Evolutionary conservation across 768 basidiomycete genomes (phyloP).

Genomic region (Amanita jacksonii): DNA sequence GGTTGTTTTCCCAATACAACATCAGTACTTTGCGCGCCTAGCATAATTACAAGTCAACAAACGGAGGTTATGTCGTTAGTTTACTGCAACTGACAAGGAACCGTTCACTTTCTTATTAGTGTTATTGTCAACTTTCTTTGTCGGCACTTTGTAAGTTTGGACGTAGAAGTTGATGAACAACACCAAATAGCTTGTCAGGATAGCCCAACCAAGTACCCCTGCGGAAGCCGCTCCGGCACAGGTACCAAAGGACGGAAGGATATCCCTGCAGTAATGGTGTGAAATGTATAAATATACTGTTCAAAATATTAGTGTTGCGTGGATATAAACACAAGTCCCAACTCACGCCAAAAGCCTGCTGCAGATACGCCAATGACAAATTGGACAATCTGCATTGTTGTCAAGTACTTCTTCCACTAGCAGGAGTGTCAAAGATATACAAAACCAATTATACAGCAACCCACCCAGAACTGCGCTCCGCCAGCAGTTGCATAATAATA

Average conservation of each 20-base stretch:
- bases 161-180: conserved; percentile 96
- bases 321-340: background rate
- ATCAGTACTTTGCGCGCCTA: conserved; percentile 5
- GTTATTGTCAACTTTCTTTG: conserved; percentile 33
- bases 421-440: conserved; percentile 1
- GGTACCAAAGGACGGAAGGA: conserved; percentile 63
- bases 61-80: background rate
- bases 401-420: conserved; percentile 98
- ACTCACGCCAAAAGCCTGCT: conserved; percentile 91
- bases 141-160: conserved; percentile 70
- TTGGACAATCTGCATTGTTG: conserved; percentile 92
- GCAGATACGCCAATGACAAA: conserved; percentile 87
- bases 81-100: conserved; percentile 15
- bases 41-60: background rate
- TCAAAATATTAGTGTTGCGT: conserved; percentile 5
- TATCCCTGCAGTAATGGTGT: conserved; percentile 43
- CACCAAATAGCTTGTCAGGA: conserved; percentile 84
- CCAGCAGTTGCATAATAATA: conserved; percentile 99
- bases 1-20: no score
- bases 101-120: conserved; percentile 33
- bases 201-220: conserved; percentile 80
- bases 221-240: conserved; percentile 88
- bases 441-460: background rate
- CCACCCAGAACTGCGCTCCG: conserved; percentile 92
- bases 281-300: conserved; percentile 81